Evolutionary conservation across 805 yeast species (phyloP), one percentile per base, ranked within the genome.

Genomic region (Ogataea populi-albae): DNA sequence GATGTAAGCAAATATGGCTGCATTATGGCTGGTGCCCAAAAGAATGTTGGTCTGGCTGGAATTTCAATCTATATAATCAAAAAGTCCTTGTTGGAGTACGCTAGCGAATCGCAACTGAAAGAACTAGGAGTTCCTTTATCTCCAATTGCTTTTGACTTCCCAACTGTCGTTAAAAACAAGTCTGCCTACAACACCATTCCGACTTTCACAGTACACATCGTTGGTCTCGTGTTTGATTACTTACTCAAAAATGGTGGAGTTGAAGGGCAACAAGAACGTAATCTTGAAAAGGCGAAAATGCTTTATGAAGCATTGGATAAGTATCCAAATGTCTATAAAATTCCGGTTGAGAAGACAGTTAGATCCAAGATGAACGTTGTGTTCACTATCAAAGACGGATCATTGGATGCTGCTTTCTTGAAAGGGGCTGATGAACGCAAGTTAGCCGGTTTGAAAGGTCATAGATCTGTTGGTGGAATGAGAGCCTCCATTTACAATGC

Each of bases 11-110:
- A 86, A 61, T 91, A 77, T 56, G 98, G 96, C 34, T 67, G 88
- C 18, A 81, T 93, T 43, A 80, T 89, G 77, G 98, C 96, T 14
- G 99, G 99, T 45, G 99, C 98, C 18, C 99, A 93, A 66, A 93
- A 93, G 65, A 93, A 93, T 61, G 87, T 93, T 56, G 98, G 99
- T 37, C 68, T 93, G 55, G 97, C 99, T 7, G 98, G 99, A 24
- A 76, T 93, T 46, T 83, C 97, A 11, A 72, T 93, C 44, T 91
- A 88, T 61, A 91, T 93, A 52, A 81, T 89, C 62, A 87, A 86
- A 64, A 91, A 88, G 60, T 56, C 80, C 1, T 71, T 93, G 37
- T 64, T 93, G 18, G 83, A 79, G 18, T 77, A 77, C 46, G 78
- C 87, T 3, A 49, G 77, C 3, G 85, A 78, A 45, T 81, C 67